Evolutionary conservation across 2,329 filamentous ascomycete species (phyloP).

Genomic region (Trichothecium sympodiale): DNA sequence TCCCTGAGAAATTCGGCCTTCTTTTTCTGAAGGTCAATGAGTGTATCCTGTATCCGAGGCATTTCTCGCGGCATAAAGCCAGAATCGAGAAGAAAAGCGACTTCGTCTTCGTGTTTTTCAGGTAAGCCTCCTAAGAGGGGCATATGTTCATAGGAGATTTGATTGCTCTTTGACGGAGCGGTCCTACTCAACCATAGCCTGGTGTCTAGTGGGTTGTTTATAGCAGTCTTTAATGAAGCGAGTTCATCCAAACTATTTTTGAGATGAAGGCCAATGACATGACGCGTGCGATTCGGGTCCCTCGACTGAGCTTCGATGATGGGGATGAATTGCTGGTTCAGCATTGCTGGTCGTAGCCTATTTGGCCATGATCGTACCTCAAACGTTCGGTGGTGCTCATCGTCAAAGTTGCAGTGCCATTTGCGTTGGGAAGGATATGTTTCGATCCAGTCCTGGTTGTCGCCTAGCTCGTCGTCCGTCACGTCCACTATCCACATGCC

Average conservation of each 20-base stretch:
- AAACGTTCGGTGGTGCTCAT: slow-evolving; percentile 47
- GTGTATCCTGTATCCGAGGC: slow-evolving; percentile 34
- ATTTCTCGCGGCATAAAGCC: slow-evolving; percentile 46
- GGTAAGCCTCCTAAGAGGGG: slow-evolving; percentile 41
- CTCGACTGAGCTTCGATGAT: slow-evolving; percentile 52
- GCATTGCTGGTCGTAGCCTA: slow-evolving; percentile 29
- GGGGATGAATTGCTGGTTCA: slow-evolving; percentile 60
- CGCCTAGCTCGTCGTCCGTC: slow-evolving; percentile 21
- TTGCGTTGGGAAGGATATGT: slow-evolving; percentile 59
- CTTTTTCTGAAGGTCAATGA: slow-evolving; percentile 33
- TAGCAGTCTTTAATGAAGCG: slow-evolving; percentile 34
- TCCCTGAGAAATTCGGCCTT: slow-evolving; percentile 42
- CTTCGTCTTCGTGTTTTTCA: slow-evolving; percentile 32
- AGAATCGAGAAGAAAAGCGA: slow-evolving; percentile 43
- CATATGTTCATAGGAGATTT: slow-evolving; percentile 24
- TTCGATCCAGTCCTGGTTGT: slow-evolving; percentile 50
- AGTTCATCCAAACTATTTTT: slow-evolving; percentile 40
- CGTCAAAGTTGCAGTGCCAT: slow-evolving; percentile 41
- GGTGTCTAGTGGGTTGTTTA: slow-evolving; percentile 38
- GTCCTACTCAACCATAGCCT: slow-evolving; percentile 41
- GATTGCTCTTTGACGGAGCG: slow-evolving; percentile 22
- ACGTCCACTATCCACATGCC: slow-evolving; percentile 61
- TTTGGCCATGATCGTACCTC: slow-evolving; percentile 41
- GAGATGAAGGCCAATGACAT: slow-evolving; percentile 37
- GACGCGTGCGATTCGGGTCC: slow-evolving; percentile 29